Conservation (phyloP, 805 yeast species). For the Monosporozyma aerobia region DNA sequence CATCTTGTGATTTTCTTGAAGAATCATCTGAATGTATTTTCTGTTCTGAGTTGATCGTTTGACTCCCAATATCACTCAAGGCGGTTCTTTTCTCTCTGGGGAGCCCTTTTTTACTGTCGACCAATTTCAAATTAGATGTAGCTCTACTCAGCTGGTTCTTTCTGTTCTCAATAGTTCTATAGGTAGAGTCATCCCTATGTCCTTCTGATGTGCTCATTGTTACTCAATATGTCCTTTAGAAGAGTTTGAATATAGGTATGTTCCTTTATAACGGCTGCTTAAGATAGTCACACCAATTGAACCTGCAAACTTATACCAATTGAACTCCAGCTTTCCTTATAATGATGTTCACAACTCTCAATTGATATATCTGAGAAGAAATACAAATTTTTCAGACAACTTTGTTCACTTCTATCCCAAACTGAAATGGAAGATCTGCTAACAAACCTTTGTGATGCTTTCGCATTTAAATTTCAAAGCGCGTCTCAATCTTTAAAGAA, state of each 20-base stretch:
- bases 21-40: background rate
- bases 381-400: background rate
- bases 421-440: background rate
- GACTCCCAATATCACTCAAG: background rate
- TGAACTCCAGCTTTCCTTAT: background rate
- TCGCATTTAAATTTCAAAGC: background rate
- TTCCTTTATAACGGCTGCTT: background rate
- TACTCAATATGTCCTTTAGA: background rate
- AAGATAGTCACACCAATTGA: background rate
- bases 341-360: background rate
- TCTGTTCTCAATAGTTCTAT: background rate
- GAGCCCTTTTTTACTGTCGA: background rate
- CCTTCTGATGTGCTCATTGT: background rate
- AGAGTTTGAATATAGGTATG: background rate
- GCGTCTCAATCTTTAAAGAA: constrained; percentile 2
- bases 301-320: background rate
- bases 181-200: background rate
- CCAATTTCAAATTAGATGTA: background rate
- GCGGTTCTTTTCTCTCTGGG: background rate
- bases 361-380: background rate
- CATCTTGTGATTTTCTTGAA: background rate
- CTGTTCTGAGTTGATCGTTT: background rate
- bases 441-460: background rate
- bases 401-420: background rate
- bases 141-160: background rate